Base-by-base conservation (phyloP, 2,329 filamentous ascomycete genomes). In the Bipolaris bicolor region DNA sequence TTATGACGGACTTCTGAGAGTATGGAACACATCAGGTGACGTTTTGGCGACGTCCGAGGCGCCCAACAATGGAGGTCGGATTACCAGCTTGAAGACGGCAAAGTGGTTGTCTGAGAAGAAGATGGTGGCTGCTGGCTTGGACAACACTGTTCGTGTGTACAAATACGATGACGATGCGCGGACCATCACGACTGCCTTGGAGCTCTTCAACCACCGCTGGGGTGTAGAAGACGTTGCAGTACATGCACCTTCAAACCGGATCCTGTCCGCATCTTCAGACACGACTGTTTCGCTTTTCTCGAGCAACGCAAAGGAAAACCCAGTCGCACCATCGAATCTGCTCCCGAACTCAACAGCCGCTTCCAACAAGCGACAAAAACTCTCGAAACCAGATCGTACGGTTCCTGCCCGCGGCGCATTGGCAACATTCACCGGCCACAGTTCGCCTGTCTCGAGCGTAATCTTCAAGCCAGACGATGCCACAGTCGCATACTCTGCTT, bases 401-500 rank as follows among this genome's bases (percentile, higher is more conserved):
- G 92, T 82, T 5, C 80, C 88, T 1, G 90, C 94, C 71, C 88
- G 92, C 49, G 95, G 95, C 1, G 88, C 94, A 5, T 82, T 98
- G 6, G 83, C 88, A 39, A 81, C 96, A 52, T 84, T 97, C 57
- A 79, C 84, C 15, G 85, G 87, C 51, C 89, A 97, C 83, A 85
- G 86, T 54, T 84, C 87, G 10, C 84, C 90, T 43, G 91, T 93
- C 43, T 91, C 90, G 1, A 90, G 89, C 52, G 90, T 89, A 36
- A 84, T 92, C 46, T 98, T 99, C 81, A 91, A 96, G 77, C 89
- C 89, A 4, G 83, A 86, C 52, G 94, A 98, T 77, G 79, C 88
- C 10, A 97, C 91, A 13, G 91, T 97, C 39, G 94, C 90, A 45
- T 98, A 99, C 82, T 94, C 92, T 1, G 87, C 88, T 20, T 96